Evolutionary conservation across 352 stramenopile species (phyloP), one percentile per base, ranked within the genome.

Genomic region (Phytophthora brassicae): DNA sequence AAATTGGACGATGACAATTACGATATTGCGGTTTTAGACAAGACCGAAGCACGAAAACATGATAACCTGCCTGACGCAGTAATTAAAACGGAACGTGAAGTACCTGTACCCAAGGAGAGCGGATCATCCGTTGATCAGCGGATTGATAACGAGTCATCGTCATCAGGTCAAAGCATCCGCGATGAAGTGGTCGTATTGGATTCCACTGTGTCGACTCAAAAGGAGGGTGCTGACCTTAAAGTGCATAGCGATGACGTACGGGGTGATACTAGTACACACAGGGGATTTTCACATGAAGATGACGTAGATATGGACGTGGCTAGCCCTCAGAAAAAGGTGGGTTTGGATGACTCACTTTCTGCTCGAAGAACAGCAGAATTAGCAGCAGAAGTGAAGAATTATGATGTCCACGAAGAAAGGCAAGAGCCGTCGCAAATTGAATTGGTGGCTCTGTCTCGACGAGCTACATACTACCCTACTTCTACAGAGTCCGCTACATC

Each of bases 301-400:
- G 50, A 59, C 19, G 56, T 61, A 38, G 51, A 65, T 36, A 67
- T 58, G 49, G 24, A 51, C 24, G 16, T 11, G 4, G n/a, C 13
- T 46, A 60, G n/a, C 13, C 46, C 48, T 8, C 42, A 38, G 24
- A 60, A 64, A 55, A 6, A 17, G 20, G 20, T 62, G 7, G 28
- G 60, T 53, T 5, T 20, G 16, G 24, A 52, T 48, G n/a, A 49
- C 13, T 39, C 20, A 1, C 23, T 39, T 45, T 24, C 19, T 13
- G n/a, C 14, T 22, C 33, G 13, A 39, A 19, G 33, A 50, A 53
- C n/a, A 44, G 22, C 13, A 16, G 6, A 12, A 46, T 31, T 42
- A 24, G 5, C 36, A n/a, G 44, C 66, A 11, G 47, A 64, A 35
- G 60, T 66, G 55, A 35, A 53, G 61, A 54, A 16, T 49, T 36